Evolutionary conservation across 169 alveolate species (phyloP).

Genomic region (Plasmodium adleri): DNA sequence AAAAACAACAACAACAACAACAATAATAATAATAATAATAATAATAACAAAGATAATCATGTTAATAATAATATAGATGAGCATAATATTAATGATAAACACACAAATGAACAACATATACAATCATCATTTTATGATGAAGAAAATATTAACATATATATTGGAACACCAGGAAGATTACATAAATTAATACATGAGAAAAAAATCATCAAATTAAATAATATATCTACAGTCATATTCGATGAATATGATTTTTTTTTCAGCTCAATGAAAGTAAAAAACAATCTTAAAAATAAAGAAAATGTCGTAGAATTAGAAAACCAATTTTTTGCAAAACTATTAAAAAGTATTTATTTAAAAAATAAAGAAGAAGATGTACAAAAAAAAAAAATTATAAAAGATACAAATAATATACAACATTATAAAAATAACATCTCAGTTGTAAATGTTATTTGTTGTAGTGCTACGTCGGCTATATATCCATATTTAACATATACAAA

Average conservation of each 20-base stretch:
- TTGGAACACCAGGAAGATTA: constrained; percentile 64
- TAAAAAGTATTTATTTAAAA: constrained; percentile 35
- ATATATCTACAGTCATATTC: constrained; percentile 18
- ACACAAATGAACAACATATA: too few relatives aligned
- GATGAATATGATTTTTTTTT: constrained; percentile 69
- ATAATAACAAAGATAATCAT: not conserved
- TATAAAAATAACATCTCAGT: not conserved
- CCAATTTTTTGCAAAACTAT: constrained; percentile 24
- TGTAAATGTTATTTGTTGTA: constrained; percentile 63
- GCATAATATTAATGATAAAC: too few relatives aligned
- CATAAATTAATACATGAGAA: constrained; percentile 32
- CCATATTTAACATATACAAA: constrained; percentile 23
- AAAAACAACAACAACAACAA: not conserved
- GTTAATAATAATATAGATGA: not conserved
- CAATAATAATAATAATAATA: not conserved
- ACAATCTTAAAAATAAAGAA: not conserved
- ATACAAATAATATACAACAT: not conserved
- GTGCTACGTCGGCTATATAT: constrained; percentile 53
- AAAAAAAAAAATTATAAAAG: not conserved
- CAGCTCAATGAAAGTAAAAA: not conserved
- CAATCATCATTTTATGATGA: not conserved
- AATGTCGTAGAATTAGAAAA: constrained; percentile 35
- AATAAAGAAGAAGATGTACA: constrained; percentile 6
- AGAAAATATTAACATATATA: constrained; percentile 32
- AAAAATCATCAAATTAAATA: constrained; percentile 29